Percentiles rank a stretch among this genome's conserved stretches.
phyloP scores from a whole-genome alignment of 805 yeast species.

The Lipomyces japonicus region DNA sequence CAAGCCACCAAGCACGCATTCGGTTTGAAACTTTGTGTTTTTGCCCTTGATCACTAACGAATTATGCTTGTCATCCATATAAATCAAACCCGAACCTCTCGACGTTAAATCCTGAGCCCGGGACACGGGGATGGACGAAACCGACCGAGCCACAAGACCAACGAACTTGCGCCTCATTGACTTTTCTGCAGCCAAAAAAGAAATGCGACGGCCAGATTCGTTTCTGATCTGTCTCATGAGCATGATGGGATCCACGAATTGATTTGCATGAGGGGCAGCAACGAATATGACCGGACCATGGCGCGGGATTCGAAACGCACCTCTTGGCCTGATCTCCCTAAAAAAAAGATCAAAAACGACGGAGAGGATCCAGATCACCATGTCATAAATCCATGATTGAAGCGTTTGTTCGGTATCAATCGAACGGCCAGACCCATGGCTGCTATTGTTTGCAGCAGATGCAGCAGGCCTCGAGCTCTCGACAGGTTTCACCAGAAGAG shows the following conservation, averaged over 20 bases:
- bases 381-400: constrained; percentile 36
- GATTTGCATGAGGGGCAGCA: constrained; percentile 97
- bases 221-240: constrained; percentile 75
- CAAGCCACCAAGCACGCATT: constrained; percentile 62
- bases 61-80: constrained; percentile 50
- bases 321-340: constrained; percentile 83
- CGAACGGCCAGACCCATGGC: constrained; percentile 10
- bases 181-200: constrained; percentile 80
- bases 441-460: too few species aligned
- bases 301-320: constrained; percentile 68
- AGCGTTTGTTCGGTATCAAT: constrained; percentile 24
- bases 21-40: constrained; percentile 62
- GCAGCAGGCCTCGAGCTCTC: too few species aligned
- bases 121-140: constrained; percentile 83
- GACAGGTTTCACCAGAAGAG: too few species aligned
- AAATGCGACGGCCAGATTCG: constrained; percentile 62
- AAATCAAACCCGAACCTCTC: constrained; percentile 64
- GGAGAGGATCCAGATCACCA: constrained; percentile 37
- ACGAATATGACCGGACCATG: constrained; percentile 86
- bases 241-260: constrained; percentile 80
- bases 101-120: constrained; percentile 84
- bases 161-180: constrained; percentile 64
- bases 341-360: constrained; percentile 66
- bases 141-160: constrained; percentile 71
- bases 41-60: constrained; percentile 57